Conservation (phyloP, 331 rosid genomes). For the Spiraea crenata region DNA sequence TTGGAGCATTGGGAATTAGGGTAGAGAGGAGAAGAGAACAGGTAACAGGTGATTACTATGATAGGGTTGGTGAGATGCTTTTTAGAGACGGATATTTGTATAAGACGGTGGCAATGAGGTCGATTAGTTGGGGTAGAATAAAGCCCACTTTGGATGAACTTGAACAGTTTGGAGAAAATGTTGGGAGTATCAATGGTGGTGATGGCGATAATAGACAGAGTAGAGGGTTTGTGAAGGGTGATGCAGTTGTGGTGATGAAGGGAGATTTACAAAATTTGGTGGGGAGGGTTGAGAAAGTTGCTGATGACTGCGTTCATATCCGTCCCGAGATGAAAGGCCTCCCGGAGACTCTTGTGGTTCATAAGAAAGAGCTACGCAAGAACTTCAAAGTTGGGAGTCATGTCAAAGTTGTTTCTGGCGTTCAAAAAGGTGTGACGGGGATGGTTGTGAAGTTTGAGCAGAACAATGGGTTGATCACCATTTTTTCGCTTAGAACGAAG, state of each 20-base stretch:
- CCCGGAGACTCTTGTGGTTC: slow-evolving; percentile 62
- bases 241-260: slow-evolving; percentile 66
- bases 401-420: slow-evolving; percentile 80
- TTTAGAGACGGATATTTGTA: slow-evolving; percentile 90
- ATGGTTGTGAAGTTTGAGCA: slow-evolving; percentile 94
- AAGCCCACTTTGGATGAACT: slow-evolving; percentile 90
- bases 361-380: slow-evolving; percentile 68
- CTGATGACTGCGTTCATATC: slow-evolving; percentile 68
- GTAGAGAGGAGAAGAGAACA: slow-evolving; percentile 85
- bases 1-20: slow-evolving; percentile 78
- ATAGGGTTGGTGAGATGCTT: slow-evolving; percentile 76
- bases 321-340: slow-evolving; percentile 69
- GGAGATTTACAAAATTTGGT: slow-evolving; percentile 71
- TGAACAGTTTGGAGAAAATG: slow-evolving; percentile 80
- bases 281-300: slow-evolving; percentile 80
- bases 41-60: slow-evolving; percentile 74
- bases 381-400: slow-evolving; percentile 75
- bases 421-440: slow-evolving; percentile 90
- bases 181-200: slow-evolving; percentile 66
- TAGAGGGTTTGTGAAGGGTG: slow-evolving; percentile 91
- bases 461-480: slow-evolving; percentile 60
- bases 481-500: slow-evolving; percentile 83
- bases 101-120: slow-evolving; percentile 79
- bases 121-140: slow-evolving; percentile 64
- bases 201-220: slow-evolving; percentile 77